Conservation (phyloP, 164 flowering plant species). For the Nymphaea thermarum region DNA sequence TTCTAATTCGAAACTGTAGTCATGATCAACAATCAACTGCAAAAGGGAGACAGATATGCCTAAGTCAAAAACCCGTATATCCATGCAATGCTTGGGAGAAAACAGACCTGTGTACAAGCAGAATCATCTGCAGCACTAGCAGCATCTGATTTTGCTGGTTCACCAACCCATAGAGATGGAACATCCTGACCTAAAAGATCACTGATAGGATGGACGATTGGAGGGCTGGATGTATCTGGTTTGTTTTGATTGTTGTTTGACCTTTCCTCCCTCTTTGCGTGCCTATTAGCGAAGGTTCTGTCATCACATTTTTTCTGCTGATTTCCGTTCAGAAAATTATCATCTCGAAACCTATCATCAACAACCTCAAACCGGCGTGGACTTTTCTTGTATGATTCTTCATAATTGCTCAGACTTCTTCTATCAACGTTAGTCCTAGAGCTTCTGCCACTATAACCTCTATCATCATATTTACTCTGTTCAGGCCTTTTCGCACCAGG, state of each 20-base stretch:
- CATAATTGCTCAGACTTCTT: conserved; percentile 47
- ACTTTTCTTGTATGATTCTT: conserved; percentile 38
- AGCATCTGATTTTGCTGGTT: conserved; percentile 72
- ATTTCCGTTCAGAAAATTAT: conserved; percentile 69
- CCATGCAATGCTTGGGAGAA: too few species aligned
- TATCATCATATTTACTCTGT: conserved; percentile 6
- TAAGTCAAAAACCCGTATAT: too few species aligned
- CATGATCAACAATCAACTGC: too few species aligned
- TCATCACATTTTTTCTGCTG: conserved; percentile 32
- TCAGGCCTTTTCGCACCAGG: conserved; percentile 10
- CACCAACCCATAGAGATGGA: conserved; percentile 64
- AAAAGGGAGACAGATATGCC: too few species aligned
- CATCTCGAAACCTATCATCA: conserved; percentile 88
- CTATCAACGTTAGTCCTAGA: conserved; percentile 29
- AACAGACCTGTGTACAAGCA: conserved; percentile 40
- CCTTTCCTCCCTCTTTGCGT: conserved; percentile 28
- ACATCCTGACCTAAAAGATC: conserved; percentile 80
- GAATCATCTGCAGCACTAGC: conserved; percentile 35
- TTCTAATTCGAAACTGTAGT: too few species aligned
- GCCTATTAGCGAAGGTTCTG: conserved; percentile 23
- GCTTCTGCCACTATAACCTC: conserved; percentile 40
- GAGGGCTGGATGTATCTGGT: conserved; percentile 46
- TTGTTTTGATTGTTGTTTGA: conserved; percentile 65
- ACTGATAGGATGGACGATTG: conserved; percentile 74
- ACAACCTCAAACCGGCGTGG: conserved; percentile 60